Percentiles rank a stretch among this genome's conserved stretches.
Conservation (phyloP, 2,329 filamentous ascomycete species). For the Trichoderma gracile region DNA sequence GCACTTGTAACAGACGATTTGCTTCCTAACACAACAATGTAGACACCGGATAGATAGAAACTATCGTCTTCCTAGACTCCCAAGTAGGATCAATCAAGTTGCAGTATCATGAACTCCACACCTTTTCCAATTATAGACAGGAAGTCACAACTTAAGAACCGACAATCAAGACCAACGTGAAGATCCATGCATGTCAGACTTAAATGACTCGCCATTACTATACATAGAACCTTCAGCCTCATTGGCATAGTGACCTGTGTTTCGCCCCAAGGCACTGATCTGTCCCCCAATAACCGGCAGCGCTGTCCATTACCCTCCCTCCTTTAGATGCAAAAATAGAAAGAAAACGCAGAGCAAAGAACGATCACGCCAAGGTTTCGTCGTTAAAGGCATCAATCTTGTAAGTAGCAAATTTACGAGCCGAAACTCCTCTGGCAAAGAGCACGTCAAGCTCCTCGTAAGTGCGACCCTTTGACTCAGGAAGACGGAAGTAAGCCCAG, state of each 20-base stretch:
- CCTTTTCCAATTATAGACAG: background rate
- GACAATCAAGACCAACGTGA: background rate
- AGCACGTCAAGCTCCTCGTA: conserved; percentile 45
- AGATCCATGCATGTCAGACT: background rate
- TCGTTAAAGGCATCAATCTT: conserved; percentile 18
- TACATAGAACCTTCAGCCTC: background rate
- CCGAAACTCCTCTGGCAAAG: conserved; percentile 37
- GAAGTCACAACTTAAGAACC: background rate
- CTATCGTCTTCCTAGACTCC: too few species aligned
- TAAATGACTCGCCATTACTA: background rate
- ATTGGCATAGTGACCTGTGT: background rate
- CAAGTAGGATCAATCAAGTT: too few species aligned
- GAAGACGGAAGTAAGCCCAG: conserved; percentile 54
- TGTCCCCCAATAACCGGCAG: background rate
- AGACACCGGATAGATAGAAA: too few species aligned
- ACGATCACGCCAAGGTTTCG: background rate
- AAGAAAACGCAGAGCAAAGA: background rate
- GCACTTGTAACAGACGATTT: too few species aligned
- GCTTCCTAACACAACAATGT: too few species aligned
- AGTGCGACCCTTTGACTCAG: conserved; percentile 54
- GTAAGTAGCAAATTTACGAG: conserved; percentile 37
- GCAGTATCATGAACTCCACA: background rate
- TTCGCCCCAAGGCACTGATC: background rate
- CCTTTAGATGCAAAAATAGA: background rate
- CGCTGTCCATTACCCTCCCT: background rate